Conservation (phyloP, 73 alveolate genomes). For the Blepharisma japonicum region DNA sequence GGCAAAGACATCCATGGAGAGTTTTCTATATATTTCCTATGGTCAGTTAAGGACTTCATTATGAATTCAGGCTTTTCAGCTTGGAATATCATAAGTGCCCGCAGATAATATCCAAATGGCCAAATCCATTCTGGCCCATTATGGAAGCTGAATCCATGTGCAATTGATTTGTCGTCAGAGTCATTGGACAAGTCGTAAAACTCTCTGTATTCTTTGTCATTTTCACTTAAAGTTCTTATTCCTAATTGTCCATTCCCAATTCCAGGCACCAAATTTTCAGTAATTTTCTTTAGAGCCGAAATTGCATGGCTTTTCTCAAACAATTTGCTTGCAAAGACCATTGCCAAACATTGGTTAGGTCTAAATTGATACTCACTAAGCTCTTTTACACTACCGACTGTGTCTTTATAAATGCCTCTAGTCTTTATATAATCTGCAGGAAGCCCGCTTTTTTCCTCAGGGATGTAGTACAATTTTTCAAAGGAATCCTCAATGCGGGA, state of each 20-base stretch:
- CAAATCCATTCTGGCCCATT: constrained; percentile 66
- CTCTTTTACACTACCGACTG: constrained; percentile 55
- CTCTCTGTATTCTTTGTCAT: constrained; percentile 38
- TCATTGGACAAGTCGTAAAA: constrained; percentile 45
- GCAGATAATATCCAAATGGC: constrained; percentile 42
- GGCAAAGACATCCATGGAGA: constrained; percentile 38
- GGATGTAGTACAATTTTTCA: too few relatives aligned
- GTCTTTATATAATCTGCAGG: too few relatives aligned
- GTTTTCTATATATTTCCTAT: constrained; percentile 28
- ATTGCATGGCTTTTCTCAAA: constrained; percentile 74
- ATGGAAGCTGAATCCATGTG: constrained; percentile 54
- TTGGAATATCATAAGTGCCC: constrained; percentile 33
- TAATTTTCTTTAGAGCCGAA: constrained; percentile 58
- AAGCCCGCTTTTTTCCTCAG: too few relatives aligned
- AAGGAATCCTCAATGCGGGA: not conserved
- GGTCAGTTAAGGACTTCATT: constrained; percentile 22
- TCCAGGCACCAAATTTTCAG: constrained; percentile 24
- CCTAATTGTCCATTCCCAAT: constrained; percentile 35
- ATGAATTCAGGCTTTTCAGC: constrained; percentile 25
- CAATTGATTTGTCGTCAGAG: constrained; percentile 29
- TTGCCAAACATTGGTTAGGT: constrained; percentile 83
- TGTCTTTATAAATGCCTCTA: constrained; percentile 52
- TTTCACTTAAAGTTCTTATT: not conserved
- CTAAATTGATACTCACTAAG: constrained; percentile 87
- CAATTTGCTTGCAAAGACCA: constrained; percentile 91